These are phyloP conservation scores for Tricholoma furcatifolium DNA, from an alignment of 768 basidiomycete species.

Conservation along the genomic window DNA sequence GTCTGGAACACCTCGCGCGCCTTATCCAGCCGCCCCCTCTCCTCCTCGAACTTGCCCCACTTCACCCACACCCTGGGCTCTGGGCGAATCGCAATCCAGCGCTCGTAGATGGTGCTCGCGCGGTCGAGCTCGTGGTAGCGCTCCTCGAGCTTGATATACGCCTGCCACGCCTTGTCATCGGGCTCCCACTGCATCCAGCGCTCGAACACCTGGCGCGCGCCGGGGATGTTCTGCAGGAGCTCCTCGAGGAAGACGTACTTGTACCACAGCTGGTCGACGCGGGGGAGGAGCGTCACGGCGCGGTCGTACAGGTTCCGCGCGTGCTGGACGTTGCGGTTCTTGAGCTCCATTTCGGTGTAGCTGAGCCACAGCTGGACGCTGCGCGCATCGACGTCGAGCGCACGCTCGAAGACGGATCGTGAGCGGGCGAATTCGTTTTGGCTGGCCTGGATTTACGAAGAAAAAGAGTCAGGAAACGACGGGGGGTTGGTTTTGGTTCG, in stretches of 20 bases:
- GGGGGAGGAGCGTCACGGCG: slow-evolving; percentile 92
- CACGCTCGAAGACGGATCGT: slow-evolving; percentile 94
- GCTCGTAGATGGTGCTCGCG: slow-evolving; percentile 90
- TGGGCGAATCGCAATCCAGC: slow-evolving; percentile 75
- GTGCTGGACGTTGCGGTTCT: slow-evolving; percentile 96
- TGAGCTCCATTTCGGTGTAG: slow-evolving; percentile 97
- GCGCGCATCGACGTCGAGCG: slow-evolving; percentile 91
- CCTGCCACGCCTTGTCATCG: slow-evolving; percentile 99
- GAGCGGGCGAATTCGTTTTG: slow-evolving; percentile 97
- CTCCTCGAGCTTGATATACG: slow-evolving; percentile 98
- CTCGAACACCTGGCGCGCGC: slow-evolving; percentile 96
- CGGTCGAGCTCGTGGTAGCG: slow-evolving; percentile 90
- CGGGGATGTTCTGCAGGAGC: slow-evolving; percentile 91
- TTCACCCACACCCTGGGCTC: slow-evolving; percentile 86
- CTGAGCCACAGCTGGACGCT: slow-evolving; percentile 90
- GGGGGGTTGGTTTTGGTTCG: slow-evolving; percentile 2
- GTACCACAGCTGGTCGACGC: slow-evolving; percentile 98
- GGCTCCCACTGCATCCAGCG: slow-evolving; percentile 99
- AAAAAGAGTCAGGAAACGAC: neutral
- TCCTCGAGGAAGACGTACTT: slow-evolving; percentile 99
- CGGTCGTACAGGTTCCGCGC: slow-evolving; percentile 96
- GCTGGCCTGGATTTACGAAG: slow-evolving; percentile 54
- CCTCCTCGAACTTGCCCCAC: slow-evolving; percentile 86
- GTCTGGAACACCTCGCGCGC: slow-evolving; percentile 89
- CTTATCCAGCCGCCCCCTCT: slow-evolving; percentile 70